Percentiles rank a stretch among this genome's conserved stretches.
Conservation (phyloP, 345 rosid genomes). For the Pelargonium nanum region DNA sequence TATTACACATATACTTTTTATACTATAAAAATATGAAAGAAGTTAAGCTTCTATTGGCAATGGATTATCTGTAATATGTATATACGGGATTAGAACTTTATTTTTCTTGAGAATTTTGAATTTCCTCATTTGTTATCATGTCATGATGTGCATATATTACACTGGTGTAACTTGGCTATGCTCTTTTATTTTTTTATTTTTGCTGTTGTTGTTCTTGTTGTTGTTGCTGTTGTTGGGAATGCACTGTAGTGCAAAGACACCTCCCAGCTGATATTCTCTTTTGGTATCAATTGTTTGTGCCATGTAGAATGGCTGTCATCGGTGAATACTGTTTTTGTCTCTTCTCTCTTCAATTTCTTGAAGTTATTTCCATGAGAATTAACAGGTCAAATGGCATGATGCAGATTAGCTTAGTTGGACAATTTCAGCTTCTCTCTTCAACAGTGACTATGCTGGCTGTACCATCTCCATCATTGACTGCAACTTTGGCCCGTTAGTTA, state of each 20-base stretch:
- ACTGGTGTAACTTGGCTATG: background rate
- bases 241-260: background rate
- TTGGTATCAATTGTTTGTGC: conserved; percentile 11
- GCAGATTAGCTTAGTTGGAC: conserved; percentile 78
- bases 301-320: conserved; percentile 4
- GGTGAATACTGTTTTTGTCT: conserved; percentile 11
- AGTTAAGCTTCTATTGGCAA: background rate
- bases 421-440: conserved; percentile 94
- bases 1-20: background rate
- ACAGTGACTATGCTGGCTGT: conserved; percentile 87
- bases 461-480: conserved; percentile 86
- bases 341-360: conserved; percentile 1
- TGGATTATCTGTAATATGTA: background rate
- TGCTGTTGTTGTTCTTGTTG: too few species aligned
- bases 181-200: too few species aligned
- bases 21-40: background rate
- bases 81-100: background rate
- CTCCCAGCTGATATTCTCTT: conserved; percentile 1
- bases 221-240: background rate
- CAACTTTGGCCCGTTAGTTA: conserved; percentile 87
- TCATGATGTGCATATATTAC: background rate
- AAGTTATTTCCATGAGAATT: conserved; percentile 12
- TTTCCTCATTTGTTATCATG: background rate
- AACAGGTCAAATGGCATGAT: conserved; percentile 14
- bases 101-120: background rate